Evolutionary conservation across 495 filamentous ascomycete genomes (phyloP).

Genomic region (Clavariopsis aquatica): DNA sequence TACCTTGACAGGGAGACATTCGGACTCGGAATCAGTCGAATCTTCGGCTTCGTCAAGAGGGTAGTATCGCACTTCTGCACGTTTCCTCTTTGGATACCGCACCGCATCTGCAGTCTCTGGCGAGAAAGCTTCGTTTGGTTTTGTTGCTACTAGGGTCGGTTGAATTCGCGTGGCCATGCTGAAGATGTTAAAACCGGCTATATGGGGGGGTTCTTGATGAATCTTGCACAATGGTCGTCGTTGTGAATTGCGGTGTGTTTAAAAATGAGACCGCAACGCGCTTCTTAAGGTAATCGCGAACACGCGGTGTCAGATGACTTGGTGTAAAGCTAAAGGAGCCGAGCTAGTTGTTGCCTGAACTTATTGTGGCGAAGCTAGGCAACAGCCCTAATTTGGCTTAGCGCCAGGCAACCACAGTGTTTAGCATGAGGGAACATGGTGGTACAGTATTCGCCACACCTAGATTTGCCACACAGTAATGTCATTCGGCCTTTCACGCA

Average conservation of each 20-base stretch:
- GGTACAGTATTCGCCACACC: too few species aligned
- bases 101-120: background rate
- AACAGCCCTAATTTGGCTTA: background rate
- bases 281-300: background rate
- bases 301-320: background rate
- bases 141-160: background rate
- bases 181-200: background rate
- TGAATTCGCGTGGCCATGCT: background rate
- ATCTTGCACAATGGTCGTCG: background rate
- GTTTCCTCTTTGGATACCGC: conserved; percentile 15
- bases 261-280: background rate
- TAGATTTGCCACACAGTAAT: too few species aligned
- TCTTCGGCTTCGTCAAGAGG: background rate
- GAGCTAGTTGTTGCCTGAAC: background rate
- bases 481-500: too few species aligned
- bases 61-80: conserved; percentile 7
- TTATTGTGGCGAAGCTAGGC: background rate
- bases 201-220: background rate
- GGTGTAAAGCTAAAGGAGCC: background rate
- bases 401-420: background rate
- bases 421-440: background rate
- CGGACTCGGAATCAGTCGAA: conserved; percentile 5
- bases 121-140: background rate
- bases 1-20: conserved; percentile 1
- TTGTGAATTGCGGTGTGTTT: background rate